Evolutionary conservation across 2,329 filamentous ascomycete species (phyloP), one percentile per base, ranked within the genome.

Genomic region (Epichloe glyceriae): DNA sequence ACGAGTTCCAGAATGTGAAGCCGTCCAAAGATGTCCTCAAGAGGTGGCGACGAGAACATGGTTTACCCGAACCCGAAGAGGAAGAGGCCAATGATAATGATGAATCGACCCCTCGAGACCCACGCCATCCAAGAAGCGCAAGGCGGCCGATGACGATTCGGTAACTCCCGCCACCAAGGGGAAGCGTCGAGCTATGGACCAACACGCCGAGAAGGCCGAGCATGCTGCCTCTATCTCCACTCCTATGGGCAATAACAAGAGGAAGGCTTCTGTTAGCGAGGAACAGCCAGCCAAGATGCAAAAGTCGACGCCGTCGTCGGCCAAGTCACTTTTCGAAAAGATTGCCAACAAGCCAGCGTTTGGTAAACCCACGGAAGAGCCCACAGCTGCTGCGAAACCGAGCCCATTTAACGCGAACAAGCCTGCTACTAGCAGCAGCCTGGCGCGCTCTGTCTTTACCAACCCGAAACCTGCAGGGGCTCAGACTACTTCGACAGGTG

Each of bases 1-100:
- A 81, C 58, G 75, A 80, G 58, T 82, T 81, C 65, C 79, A 80
- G 65, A 80, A 76, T 17, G 73, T 80, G 41, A 79, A 79, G 58
- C 76, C 77, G 1, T 78, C 77, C 0, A 74, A 73, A 53, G 75
- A 79, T 39, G 69, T 79, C 8, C 67, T 80, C 50, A 76, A 73
- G 62, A 75, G 75, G 57, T 82, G 78, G 78, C 74, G 76, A 59
- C 65, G 73, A 41, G 73, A 75, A 50, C 73, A 81, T 57, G 74
- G 74, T 34, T 68, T 82, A 20, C 73, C 75, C 10, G 70, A 74
- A 30, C 67, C 70, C 0, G 70, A 74, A 49, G 73, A 75, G 10
- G 72, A 77, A 43, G 61, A 64, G 7, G 61, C 63, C 5, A 30
- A 30, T 30, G 20, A 22, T 22, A 4, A 22, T 22, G 53, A 59